Percentiles rank a stretch among this genome's conserved stretches.
phyloP scores from a whole-genome alignment of 441 rosid species.

The Geranium incanum region DNA sequence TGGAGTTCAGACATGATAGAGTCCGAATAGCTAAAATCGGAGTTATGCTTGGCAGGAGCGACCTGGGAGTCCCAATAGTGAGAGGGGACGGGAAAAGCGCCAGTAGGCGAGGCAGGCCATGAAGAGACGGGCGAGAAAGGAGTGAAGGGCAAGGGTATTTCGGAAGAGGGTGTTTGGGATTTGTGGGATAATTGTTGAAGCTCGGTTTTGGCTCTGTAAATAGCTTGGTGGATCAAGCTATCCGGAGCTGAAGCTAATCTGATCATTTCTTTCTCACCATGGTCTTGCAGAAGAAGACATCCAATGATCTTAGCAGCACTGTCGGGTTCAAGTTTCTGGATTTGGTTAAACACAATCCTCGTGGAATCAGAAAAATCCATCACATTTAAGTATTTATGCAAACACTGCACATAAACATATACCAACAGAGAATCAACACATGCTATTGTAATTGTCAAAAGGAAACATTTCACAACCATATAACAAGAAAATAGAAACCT shows the following conservation, averaged over 20 bases:
- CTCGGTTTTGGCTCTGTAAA: conserved; percentile 41
- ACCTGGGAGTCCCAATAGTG: conserved; percentile 30
- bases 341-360: conserved; percentile 37
- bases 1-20: conserved; percentile 30
- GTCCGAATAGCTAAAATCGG: conserved; percentile 32
- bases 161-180: conserved; percentile 21
- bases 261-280: conserved; percentile 39
- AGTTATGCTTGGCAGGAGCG: conserved; percentile 20
- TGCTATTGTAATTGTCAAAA: neutral
- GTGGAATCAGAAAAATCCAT: conserved; percentile 52
- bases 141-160: conserved; percentile 23
- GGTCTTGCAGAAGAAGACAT: conserved; percentile 39
- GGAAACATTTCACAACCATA: neutral
- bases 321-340: conserved; percentile 50
- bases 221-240: conserved; percentile 37
- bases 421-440: neutral
- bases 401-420: conserved; percentile 16
- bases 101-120: conserved; percentile 21
- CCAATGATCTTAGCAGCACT: conserved; percentile 48
- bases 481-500: neutral
- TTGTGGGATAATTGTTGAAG: conserved; percentile 32
- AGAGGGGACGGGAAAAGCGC: conserved; percentile 22
- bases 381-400: conserved; percentile 13
- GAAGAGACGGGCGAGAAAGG: conserved; percentile 22
- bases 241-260: conserved; percentile 44